Base-by-base conservation (phyloP, 768 basidiomycete genomes). In the Panaeolus papilionaceus region DNA sequence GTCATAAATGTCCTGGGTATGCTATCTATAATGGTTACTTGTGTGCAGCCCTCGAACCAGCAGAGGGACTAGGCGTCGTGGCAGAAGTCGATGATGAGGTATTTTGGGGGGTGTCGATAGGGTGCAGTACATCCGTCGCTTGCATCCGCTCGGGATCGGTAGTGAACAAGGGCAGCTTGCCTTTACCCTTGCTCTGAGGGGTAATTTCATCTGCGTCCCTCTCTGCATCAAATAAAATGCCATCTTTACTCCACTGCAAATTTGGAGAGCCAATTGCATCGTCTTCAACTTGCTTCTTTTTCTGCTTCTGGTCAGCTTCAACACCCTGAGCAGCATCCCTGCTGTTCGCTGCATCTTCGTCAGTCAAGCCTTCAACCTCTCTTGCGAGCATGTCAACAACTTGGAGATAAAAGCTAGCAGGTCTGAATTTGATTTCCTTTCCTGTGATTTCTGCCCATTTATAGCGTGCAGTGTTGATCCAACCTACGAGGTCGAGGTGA, bases 401-500 rank as follows among this genome's bases (percentile, higher is more conserved):
- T 45, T 92, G 90, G 6, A 94, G 86, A 75, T 97, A 98, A 77
- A 98, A 98, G 9, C 92, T 94, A 23, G 92, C 93, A 2, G 95
- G 95, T 66, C 91, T 91, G 82, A 98, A 99, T 67, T 92, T 88
- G 75, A 99, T 95, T 69, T 94, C 91, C 66, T 89, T 91, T 11
- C 96, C 98, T 71, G 87, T 89, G 78, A 96, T 92, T 73, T 92
- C 90, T 0, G 94, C 92, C 87, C 94, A 93, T 74, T 94, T 94
- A 78, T 94, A 97, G 38, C 92, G 83, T 1, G 94, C 92, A 6
- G 89, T 85, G 77, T 96, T 96, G 62, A 95, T 91, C 97, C 96
- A 98, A 6, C 96, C 95, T 11, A 98, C 94, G 42, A 94, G 86
- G 74, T 95, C 94, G 40, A 97, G 86, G 75, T 99, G 98, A 73